Percentiles rank a stretch among this genome's conserved stretches.
These are phyloP conservation scores for Vaccinium corymbosum DNA, from an alignment of 148 eudicot species.

Conservation along the genomic window DNA sequence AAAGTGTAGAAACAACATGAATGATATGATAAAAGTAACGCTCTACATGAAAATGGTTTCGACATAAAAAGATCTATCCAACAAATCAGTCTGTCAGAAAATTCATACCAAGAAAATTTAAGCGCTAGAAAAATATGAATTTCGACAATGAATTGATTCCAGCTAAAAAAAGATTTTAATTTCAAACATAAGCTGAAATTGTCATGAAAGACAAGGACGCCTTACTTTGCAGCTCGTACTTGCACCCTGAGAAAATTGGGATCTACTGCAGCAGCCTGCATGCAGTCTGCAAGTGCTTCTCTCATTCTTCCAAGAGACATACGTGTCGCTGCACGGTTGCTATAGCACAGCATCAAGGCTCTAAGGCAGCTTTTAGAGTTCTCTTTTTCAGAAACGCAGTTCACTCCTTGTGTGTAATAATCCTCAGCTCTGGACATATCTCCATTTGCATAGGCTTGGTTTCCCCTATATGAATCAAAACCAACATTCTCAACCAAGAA, in stretches of 20 bases:
- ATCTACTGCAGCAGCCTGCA: conserved; percentile 68
- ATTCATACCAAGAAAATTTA: neutral
- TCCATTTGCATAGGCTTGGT: conserved; percentile 86
- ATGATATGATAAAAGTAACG: neutral
- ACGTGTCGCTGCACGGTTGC: conserved; percentile 93
- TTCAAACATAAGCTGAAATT: conserved; percentile 4
- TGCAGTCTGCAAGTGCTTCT: conserved; percentile 82
- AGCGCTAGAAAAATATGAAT: neutral
- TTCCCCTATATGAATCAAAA: conserved; percentile 58
- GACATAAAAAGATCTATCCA: neutral
- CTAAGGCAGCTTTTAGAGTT: conserved; percentile 63
- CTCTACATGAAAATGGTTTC: neutral
- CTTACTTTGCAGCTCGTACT: conserved; percentile 92
- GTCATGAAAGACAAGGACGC: neutral
- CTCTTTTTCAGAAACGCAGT: conserved; percentile 66
- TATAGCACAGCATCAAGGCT: conserved; percentile 86
- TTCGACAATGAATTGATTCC: neutral
- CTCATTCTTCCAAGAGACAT: conserved; percentile 83
- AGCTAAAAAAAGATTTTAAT: neutral
- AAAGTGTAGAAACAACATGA: neutral
- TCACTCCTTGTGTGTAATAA: conserved; percentile 77
- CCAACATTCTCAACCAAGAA: conserved; percentile 9
- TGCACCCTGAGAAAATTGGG: conserved; percentile 80
- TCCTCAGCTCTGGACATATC: conserved; percentile 81
- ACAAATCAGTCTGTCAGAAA: neutral